phyloP scores from a whole-genome alignment of 2,329 filamentous ascomycete genomes.

The Aspergillus terreus region DNA sequence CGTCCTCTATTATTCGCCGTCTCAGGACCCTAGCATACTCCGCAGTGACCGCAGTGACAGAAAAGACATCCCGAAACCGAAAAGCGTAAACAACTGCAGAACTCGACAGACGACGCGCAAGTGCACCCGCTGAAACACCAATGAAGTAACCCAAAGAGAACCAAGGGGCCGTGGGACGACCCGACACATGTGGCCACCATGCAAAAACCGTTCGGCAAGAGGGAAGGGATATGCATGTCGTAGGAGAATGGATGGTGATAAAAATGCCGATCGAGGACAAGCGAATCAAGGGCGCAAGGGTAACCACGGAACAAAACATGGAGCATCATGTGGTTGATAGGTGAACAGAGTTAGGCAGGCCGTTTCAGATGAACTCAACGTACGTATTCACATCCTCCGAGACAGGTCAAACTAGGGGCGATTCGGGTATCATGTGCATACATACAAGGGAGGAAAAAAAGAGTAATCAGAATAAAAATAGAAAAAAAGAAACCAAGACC shows the following conservation, averaged over 20 bases:
- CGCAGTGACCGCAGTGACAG: neutral
- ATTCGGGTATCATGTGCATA: slow-evolving; percentile 1
- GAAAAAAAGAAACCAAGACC: neutral
- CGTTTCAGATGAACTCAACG: neutral
- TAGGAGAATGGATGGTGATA: neutral
- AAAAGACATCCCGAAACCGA: neutral
- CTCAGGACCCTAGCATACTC: neutral
- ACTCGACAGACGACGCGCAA: too few species aligned
- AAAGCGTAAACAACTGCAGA: too few species aligned
- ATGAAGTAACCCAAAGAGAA: neutral
- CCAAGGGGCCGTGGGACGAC: neutral
- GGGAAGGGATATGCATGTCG: too few species aligned
- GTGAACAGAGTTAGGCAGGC: neutral
- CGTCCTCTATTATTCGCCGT: too few species aligned
- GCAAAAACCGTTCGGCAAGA: neutral
- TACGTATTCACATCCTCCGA: neutral
- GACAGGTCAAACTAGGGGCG: neutral
- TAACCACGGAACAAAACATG: neutral
- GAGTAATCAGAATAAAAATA: neutral
- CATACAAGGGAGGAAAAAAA: neutral
- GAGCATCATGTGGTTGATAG: slow-evolving; percentile 1
- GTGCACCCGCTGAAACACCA: neutral
- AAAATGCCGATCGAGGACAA: neutral
- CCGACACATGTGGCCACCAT: neutral
- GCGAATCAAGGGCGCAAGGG: too few species aligned